phyloP scores from a whole-genome alignment of 306 rosid species.

The Canavalia ensiformis region DNA sequence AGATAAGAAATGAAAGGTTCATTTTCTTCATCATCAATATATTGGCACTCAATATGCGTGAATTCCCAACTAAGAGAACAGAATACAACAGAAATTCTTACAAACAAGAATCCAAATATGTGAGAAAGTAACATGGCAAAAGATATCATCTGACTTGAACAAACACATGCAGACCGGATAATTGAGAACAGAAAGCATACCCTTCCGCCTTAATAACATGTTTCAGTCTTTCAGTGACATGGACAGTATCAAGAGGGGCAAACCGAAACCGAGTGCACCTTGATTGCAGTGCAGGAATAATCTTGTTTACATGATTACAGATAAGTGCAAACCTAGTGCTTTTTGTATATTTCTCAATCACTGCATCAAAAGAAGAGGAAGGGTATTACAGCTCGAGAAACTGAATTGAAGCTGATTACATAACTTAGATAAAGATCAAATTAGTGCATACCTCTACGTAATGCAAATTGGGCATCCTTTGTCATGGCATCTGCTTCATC shows the following conservation, averaged over 20 bases:
- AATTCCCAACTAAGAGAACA: not conserved
- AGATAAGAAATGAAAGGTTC: conserved; percentile 16
- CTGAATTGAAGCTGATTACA: conserved; percentile 10
- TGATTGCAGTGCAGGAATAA: conserved; percentile 93
- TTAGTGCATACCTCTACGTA: conserved; percentile 79
- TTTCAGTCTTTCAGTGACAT: conserved; percentile 84
- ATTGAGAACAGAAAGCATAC: conserved; percentile 50
- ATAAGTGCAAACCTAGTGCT: conserved; percentile 90
- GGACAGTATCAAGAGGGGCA: conserved; percentile 92
- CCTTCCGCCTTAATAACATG: conserved; percentile 87
- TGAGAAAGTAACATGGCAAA: not conserved
- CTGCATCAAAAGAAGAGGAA: conserved; percentile 58
- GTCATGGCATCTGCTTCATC: conserved; percentile 99
- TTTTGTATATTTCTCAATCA: conserved; percentile 94
- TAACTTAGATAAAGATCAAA: not conserved
- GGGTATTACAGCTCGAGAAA: conserved; percentile 26
- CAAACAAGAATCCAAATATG: conserved; percentile 5
- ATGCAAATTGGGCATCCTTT: conserved; percentile 96
- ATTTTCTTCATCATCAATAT: conserved; percentile 3
- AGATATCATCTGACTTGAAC: conserved; percentile 1
- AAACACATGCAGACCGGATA: conserved; percentile 1
- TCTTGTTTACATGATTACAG: conserved; percentile 96
- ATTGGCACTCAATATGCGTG: conserved; percentile 21
- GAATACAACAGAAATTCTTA: not conserved
- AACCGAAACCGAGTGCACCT: conserved; percentile 97